phyloP scores from a whole-genome alignment of 305 asterid genomes.

The Fraxinus latifolia region DNA sequence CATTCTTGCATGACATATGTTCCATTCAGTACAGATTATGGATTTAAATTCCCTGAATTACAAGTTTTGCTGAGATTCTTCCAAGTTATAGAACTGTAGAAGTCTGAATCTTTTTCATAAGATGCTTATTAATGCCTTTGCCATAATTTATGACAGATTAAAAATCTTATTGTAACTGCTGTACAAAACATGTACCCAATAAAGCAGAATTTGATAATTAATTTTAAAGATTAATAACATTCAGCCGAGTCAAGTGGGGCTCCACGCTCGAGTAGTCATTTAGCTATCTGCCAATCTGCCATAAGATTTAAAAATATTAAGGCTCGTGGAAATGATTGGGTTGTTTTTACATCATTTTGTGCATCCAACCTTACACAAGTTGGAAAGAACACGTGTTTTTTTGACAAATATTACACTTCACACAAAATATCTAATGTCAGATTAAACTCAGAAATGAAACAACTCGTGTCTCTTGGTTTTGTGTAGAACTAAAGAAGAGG shows the following conservation, averaged over 20 bases:
- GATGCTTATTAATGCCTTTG: not conserved
- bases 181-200: not conserved
- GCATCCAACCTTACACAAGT: not conserved
- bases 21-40: not conserved
- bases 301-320: not conserved
- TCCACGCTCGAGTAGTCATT: not conserved
- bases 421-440: not conserved
- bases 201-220: not conserved
- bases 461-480: not conserved
- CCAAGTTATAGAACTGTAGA: not conserved
- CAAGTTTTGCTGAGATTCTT: not conserved
- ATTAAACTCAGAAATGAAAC: not conserved
- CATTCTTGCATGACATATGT: not conserved
- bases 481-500: not conserved
- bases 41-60: not conserved
- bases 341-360: not conserved
- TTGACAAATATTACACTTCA: not conserved
- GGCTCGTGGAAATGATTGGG: not conserved
- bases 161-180: not conserved
- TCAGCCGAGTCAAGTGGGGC: not conserved
- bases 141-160: not conserved
- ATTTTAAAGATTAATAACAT: not conserved
- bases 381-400: not conserved
- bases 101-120: not conserved
- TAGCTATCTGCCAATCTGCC: not conserved